These are phyloP conservation scores for Liquidambar formosana DNA, from an alignment of 164 flowering plant genomes.

Conservation along the genomic window DNA sequence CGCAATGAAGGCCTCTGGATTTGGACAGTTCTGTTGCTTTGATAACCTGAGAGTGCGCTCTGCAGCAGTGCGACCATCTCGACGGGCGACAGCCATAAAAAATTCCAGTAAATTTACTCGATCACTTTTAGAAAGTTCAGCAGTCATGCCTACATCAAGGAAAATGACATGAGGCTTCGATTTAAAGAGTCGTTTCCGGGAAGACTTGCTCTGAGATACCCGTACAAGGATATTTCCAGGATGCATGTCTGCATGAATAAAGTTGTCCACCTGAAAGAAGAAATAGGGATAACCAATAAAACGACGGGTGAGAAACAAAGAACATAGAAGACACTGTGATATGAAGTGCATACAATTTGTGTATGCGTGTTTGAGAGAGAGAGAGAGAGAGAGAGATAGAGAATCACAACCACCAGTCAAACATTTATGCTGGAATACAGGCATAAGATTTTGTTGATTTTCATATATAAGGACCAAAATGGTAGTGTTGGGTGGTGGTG, in stretches of 20 bases:
- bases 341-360: no score
- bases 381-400: not conserved
- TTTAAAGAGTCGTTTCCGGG: slow-evolving; percentile 48
- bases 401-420: not conserved
- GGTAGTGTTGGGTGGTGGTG: no score
- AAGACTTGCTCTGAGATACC: slow-evolving; percentile 46
- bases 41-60: slow-evolving; percentile 59
- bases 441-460: not conserved
- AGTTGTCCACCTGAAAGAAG: slow-evolving; percentile 81
- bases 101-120: slow-evolving; percentile 59
- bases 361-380: no score
- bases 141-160: slow-evolving; percentile 86
- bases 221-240: slow-evolving; percentile 91
- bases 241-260: slow-evolving; percentile 95
- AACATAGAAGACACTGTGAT: no score
- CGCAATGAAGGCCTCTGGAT: slow-evolving; percentile 63
- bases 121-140: slow-evolving; percentile 66
- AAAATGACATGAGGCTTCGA: slow-evolving; percentile 76
- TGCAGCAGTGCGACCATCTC: slow-evolving; percentile 76
- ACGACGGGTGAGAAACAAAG: no score
- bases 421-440: not conserved
- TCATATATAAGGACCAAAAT: not conserved
- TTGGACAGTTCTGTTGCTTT: slow-evolving; percentile 68
- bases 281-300: no score
- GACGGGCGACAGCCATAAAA: slow-evolving; percentile 72